phyloP scores from a whole-genome alignment of 139 green algal genomes.

The Chlamydomonas sphaeroides region DNA sequence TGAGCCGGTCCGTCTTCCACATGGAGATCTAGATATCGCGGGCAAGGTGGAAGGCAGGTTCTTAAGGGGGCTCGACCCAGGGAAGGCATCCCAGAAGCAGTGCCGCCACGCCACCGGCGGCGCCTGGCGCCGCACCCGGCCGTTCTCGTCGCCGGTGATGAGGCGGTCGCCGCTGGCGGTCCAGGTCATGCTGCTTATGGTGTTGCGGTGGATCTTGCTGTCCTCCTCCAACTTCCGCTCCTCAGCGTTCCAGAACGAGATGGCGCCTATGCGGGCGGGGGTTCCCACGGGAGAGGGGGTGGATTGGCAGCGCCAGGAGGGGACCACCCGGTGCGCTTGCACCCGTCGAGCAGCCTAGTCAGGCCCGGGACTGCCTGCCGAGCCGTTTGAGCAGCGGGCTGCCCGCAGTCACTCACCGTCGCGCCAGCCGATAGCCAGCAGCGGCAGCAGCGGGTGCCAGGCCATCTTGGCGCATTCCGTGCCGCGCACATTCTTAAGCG shows the following conservation, averaged over 20 bases:
- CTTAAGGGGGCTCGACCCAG: too few relatives aligned
- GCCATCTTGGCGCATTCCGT: conserved; percentile 51
- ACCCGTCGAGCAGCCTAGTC: too few relatives aligned
- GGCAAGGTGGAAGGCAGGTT: too few relatives aligned
- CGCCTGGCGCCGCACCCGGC: conserved; percentile 56
- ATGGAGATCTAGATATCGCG: conserved; percentile 47
- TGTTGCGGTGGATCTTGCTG: conserved; percentile 61
- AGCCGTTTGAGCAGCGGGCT: too few relatives aligned
- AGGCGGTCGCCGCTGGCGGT: conserved; percentile 49
- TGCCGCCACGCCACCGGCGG: too few relatives aligned
- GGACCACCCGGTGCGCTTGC: too few relatives aligned
- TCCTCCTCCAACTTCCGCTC: conserved; percentile 63
- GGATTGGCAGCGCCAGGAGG: too few relatives aligned
- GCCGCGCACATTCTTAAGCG: conserved; percentile 58
- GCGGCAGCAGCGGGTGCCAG: conserved; percentile 62
- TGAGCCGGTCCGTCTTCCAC: conserved; percentile 61
- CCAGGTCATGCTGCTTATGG: conserved; percentile 57
- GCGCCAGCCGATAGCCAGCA: conserved; percentile 71
- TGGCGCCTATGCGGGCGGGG: conserved; percentile 52
- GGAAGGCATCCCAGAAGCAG: too few relatives aligned
- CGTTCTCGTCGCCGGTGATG: conserved; percentile 56
- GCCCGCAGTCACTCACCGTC: too few relatives aligned
- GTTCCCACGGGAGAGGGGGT: too few relatives aligned
- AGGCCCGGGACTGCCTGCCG: too few relatives aligned
- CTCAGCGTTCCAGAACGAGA: conserved; percentile 72